Base-by-base conservation (phyloP, 257 asterid species). In the Rhazya stricta region DNA sequence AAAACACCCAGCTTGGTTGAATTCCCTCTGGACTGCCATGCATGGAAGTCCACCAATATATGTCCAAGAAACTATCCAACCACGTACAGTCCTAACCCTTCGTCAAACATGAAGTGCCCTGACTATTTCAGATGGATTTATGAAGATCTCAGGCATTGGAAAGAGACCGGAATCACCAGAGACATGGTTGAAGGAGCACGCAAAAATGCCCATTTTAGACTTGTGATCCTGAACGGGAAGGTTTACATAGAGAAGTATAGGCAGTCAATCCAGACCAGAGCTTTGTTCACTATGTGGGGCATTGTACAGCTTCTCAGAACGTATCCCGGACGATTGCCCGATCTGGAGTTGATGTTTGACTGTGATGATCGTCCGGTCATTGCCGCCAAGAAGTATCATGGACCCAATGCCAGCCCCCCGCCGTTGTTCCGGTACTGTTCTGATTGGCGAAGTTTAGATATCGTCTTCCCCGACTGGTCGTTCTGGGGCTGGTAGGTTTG, bases 381-480 rank as follows among this genome's bases (percentile, higher is more conserved):
- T n/a, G 34, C 32, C 4, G 54, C 82, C 11, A 75, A n/a, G 46
- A 77, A 67, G 56, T 23, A 83, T 81, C 85, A 76, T 53, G 51
- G 78, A 73, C 86, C 83, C 8, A 84, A 80, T 27, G 72, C 91
- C 9, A 75, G 71, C 0, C 86, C 96, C 0, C 87, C 85, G 63
- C 89, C 96, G 72, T 74, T 94, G 80, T 91, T 94, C 70, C 88
- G 96, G 36, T 94, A 94, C 80, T 94, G 96, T 34, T 91, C 98
- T 10, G 91, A 91, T 73, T 79, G 82, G 86, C 58, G 37, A 66
- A 89, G 88, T 89, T 70, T 89, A 88, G 98, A 94, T n/a, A 94
- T 94, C 74, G 96, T 90, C 74, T 94, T 94, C 79, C 98, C 98
- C 0, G 97, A 91, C 69, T 91, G 96, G 96, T 84, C 97, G 8